A percentile compares a stretch with the other conserved stretches of the same genome.
These are phyloP conservation scores for Paecilomyces formosus DNA, from an alignment of 2,329 filamentous ascomycete species.

Conservation along the genomic window DNA sequence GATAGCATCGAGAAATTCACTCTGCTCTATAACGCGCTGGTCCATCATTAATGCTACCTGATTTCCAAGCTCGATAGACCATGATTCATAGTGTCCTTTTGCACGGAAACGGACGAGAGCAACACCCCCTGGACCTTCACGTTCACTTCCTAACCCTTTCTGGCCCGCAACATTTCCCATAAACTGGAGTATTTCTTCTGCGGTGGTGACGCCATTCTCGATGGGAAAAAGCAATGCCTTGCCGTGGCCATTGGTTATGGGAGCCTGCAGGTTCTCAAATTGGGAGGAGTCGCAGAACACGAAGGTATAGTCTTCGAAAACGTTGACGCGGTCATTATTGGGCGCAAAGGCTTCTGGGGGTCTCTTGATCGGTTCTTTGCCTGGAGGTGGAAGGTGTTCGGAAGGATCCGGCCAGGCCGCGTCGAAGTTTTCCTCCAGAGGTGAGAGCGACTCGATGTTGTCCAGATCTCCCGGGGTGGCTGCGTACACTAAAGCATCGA, in stretches of 20 bases:
- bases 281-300: slow-evolving; percentile 74
- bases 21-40: slow-evolving; percentile 79
- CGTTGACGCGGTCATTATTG: slow-evolving; percentile 53
- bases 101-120: slow-evolving; percentile 69
- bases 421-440: slow-evolving; percentile 73
- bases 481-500: slow-evolving; percentile 62
- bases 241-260: slow-evolving; percentile 71
- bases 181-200: slow-evolving; percentile 70
- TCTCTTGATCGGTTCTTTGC: slow-evolving; percentile 65
- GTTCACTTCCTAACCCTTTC: slow-evolving; percentile 59
- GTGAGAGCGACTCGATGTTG: slow-evolving; percentile 43
- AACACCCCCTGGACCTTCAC: slow-evolving; percentile 59
- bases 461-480: slow-evolving; percentile 47
- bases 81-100: slow-evolving; percentile 51
- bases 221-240: slow-evolving; percentile 68
- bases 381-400: slow-evolving; percentile 64
- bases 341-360: slow-evolving; percentile 66
- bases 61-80: slow-evolving; percentile 63
- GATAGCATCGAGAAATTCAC: slow-evolving; percentile 86
- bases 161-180: slow-evolving; percentile 68
- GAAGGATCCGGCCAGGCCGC: slow-evolving; percentile 68
- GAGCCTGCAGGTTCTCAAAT: slow-evolving; percentile 64
- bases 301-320: slow-evolving; percentile 86
- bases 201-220: slow-evolving; percentile 54
- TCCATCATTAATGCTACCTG: slow-evolving; percentile 65